Evolutionary conservation across 1,284 basidiomycete genomes (phyloP).

Genomic region (Microbotryum violaceum): DNA sequence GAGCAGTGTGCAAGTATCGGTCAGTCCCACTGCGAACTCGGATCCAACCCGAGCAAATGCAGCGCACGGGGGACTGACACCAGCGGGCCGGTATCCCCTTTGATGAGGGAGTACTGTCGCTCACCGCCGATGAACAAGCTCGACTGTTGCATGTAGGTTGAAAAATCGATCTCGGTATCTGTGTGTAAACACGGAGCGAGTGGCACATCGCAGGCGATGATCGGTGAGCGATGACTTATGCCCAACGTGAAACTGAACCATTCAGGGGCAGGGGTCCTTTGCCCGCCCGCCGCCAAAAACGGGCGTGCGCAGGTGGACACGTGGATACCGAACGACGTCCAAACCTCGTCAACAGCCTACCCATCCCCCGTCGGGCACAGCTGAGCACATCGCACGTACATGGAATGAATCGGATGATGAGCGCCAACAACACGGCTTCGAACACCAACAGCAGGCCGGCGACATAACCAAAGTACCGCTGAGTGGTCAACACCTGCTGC

Average conservation of each 20-base stretch:
- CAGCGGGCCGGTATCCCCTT: conserved; percentile 84
- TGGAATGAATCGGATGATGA: conserved; percentile 68
- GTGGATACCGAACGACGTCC: neutral
- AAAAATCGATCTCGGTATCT: conserved; percentile 99
- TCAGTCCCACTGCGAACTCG: too few species aligned
- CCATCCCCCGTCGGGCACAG: neutral
- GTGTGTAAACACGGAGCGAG: conserved; percentile 1
- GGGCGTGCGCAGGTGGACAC: neutral
- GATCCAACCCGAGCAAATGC: neutral
- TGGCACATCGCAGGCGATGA: conserved; percentile 2
- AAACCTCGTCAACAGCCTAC: conserved; percentile 4
- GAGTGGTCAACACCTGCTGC: too few species aligned
- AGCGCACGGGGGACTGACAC: conserved; percentile 56
- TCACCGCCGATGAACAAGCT: conserved; percentile 72
- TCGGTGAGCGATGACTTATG: neutral
- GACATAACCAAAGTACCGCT: neutral
- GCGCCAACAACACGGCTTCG: conserved; percentile 63
- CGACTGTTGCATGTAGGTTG: conserved; percentile 84
- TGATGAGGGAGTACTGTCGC: conserved; percentile 73
- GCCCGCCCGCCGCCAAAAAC: neutral
- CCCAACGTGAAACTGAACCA: neutral
- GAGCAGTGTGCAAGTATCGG: too few species aligned
- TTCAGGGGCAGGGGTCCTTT: neutral
- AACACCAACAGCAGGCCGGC: conserved; percentile 50
- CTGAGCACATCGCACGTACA: conserved; percentile 51